A percentile compares a stretch with the other conserved stretches of the same genome.
Evolutionary conservation across 768 basidiomycete genomes (phyloP).

Genomic region (Hericium rajendrae): DNA sequence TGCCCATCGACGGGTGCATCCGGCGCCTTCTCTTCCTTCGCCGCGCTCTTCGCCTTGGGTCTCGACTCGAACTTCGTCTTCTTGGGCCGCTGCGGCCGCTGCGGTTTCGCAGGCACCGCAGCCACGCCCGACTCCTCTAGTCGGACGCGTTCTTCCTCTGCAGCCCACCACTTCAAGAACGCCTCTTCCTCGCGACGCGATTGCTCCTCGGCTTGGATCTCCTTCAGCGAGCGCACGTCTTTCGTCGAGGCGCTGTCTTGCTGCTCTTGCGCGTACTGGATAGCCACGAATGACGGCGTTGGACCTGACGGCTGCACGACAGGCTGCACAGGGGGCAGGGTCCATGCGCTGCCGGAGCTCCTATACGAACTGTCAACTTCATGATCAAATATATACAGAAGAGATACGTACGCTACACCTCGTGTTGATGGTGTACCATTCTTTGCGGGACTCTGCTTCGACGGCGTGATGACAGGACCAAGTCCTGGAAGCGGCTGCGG

Average conservation of each 20-base stretch:
- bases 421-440: slow-evolving; percentile 25
- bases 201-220: slow-evolving; percentile 83
- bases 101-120: background rate
- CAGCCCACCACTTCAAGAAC: slow-evolving; percentile 85
- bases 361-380: background rate
- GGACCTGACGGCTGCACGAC: slow-evolving; percentile 9
- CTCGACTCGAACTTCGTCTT: background rate
- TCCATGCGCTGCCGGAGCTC: slow-evolving; percentile 55
- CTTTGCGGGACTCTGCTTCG: slow-evolving; percentile 30
- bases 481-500: slow-evolving; percentile 25
- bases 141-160: slow-evolving; percentile 67
- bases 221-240: slow-evolving; percentile 55
- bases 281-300: slow-evolving; percentile 66
- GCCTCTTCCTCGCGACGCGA: slow-evolving; percentile 34
- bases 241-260: slow-evolving; percentile 32
- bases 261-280: slow-evolving; percentile 69
- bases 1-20: background rate
- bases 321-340: slow-evolving; percentile 33
- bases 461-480: slow-evolving; percentile 59
- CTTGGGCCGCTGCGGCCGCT: background rate
- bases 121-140: slow-evolving; percentile 29
- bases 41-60: background rate
- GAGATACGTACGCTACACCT: slow-evolving; percentile 40
- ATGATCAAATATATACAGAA: background rate
- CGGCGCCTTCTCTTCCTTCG: background rate